Conservation (phyloP, 192 early-diverging fungal species). For the Oehlia diaphana region DNA sequence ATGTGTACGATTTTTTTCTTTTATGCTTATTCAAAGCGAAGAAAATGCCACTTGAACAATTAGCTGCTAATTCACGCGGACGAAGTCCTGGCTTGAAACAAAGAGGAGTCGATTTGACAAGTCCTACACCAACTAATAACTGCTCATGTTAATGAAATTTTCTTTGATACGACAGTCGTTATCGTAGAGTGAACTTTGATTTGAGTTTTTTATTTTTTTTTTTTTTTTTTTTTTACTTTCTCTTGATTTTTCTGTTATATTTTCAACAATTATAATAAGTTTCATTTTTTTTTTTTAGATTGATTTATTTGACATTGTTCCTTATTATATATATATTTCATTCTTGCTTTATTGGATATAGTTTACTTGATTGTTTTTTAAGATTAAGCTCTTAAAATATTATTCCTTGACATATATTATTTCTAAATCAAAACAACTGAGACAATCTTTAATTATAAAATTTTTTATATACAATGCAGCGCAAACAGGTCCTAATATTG, state of each 20-base stretch:
- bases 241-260: background rate
- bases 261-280: background rate
- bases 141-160: background rate
- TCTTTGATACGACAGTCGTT: background rate
- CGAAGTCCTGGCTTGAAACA: constrained; percentile 45
- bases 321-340: background rate
- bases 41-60: constrained; percentile 68
- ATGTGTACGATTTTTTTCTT: no score
- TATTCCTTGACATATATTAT: background rate
- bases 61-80: constrained; percentile 55
- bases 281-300: background rate
- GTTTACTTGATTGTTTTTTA: background rate
- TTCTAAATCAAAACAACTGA: background rate
- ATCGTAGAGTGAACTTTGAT: background rate
- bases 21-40: constrained; percentile 43
- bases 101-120: constrained; percentile 50
- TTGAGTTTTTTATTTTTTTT: background rate
- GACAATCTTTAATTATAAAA: background rate
- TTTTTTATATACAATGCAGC: background rate
- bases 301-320: background rate
- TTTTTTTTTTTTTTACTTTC: background rate
- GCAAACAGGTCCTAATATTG: background rate
- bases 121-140: constrained; percentile 16
- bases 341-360: background rate
- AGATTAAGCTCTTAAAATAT: background rate